Evolutionary conservation across 345 rosid species (phyloP).

Genomic region (Linum trigynum): DNA sequence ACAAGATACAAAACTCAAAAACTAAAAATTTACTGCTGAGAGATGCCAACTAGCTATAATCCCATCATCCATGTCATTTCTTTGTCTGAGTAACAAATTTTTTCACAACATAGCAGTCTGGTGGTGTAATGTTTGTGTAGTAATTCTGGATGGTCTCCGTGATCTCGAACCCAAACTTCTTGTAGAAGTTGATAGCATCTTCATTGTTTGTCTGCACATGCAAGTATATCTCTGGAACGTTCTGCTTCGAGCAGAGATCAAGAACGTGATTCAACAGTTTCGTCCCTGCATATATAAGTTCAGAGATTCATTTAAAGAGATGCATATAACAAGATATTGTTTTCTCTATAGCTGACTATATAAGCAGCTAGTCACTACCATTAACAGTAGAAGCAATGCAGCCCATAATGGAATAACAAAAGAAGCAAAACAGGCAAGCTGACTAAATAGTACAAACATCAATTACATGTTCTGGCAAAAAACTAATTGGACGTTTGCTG

Average conservation of each 20-base stretch:
- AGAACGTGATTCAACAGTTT: conserved; percentile 79
- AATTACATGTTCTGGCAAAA: not conserved
- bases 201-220: conserved; percentile 96
- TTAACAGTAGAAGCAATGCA: conserved; percentile 1
- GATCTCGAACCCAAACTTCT: conserved; percentile 85
- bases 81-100: conserved; percentile 48
- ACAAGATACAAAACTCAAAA: conserved; percentile 8
- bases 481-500: not conserved
- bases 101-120: conserved; percentile 71
- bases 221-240: conserved; percentile 73
- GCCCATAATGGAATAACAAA: not conserved
- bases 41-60: no score
- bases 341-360: no score
- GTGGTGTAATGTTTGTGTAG: conserved; percentile 73
- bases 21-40: not conserved
- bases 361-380: not conserved
- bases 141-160: conserved; percentile 78
- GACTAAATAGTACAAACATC: not conserved
- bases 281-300: conserved; percentile 48
- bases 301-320: conserved; percentile 5
- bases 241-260: conserved; percentile 64
- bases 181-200: conserved; percentile 90
- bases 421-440: not conserved
- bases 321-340: not conserved
- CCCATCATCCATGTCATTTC: conserved; percentile 27